Percentiles rank a stretch among this genome's conserved stretches.
phyloP scores from a whole-genome alignment of 208 protist genomes.

The Strigomonas galati region DNA sequence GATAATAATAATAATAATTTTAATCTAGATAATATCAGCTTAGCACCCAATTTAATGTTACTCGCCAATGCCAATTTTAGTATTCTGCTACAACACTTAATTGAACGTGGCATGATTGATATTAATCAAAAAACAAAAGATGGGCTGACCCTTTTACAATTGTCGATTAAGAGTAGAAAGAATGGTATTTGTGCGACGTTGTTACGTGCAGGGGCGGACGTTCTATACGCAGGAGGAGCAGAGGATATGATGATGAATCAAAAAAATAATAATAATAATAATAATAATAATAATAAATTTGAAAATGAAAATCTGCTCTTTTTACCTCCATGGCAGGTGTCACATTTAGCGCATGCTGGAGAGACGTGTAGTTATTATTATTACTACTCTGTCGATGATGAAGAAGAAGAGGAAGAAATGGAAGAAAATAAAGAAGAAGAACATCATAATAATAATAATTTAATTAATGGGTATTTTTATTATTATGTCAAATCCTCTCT shows the following conservation, averaged over 20 bases:
- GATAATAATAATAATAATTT: too few species aligned
- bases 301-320: neutral
- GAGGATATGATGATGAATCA: neutral
- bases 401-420: neutral
- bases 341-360: neutral
- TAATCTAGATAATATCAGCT: neutral
- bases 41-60: neutral
- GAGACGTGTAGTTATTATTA: neutral
- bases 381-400: neutral
- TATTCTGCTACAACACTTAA: neutral
- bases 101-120: neutral
- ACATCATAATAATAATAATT: neutral
- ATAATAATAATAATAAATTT: too few species aligned
- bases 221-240: neutral
- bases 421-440: neutral
- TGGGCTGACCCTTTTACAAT: neutral
- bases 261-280: too few species aligned
- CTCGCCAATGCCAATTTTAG: neutral
- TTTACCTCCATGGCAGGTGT: neutral
- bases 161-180: neutral
- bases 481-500: neutral
- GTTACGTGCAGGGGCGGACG: neutral
- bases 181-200: neutral
- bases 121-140: slow-evolving; percentile 1
- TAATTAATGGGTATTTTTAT: neutral